Evolutionary conservation across 495 filamentous ascomycete species (phyloP), one percentile per base, ranked within the genome.

Genomic region (Hypoxylon subgilvum): DNA sequence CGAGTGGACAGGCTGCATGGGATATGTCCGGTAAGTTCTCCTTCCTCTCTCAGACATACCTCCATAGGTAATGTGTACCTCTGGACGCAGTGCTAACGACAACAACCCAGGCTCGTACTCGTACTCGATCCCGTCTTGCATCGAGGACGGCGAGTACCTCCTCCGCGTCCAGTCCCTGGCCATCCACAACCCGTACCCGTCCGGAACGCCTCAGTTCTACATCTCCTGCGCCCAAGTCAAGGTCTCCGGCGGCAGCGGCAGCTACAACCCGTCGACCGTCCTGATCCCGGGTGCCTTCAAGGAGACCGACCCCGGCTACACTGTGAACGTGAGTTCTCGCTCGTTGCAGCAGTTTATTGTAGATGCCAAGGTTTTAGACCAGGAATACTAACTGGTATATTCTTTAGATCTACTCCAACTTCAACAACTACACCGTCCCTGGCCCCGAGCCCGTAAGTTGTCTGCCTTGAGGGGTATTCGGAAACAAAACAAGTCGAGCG

Each of bases 111-210:
- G 69, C 55, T 64, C 67, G 22, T 82, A 80, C 70, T 64, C 58
- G 7, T 76, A 73, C 69, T 71, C 59, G 6, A 75, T 84, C 61
- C 81, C 81, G 0, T 50, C 54, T 36, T 68, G 65, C 25, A 66
- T 80, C 35, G 74, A 77, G 5, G 61, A 70, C n/a, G 82, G 82
- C 39, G 75, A 83, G 25, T 85, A 85, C 46, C 78, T 85, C 31
- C 67, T 84, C 44, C 72, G 81, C 6, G 76, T 79, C 49, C 79
- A 84, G 62, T 74, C 76, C 36, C 74, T 84, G 13, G 81, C 72
- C 18, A 76, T 82, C 62, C 78, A 83, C 68, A 82, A 81, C 69
- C 68, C 68, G 6, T 70, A 35, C 23, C 76, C 76, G 4, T 58
- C 65, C 0, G 72, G 58, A 16, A 74, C 63, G 19, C 74, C 61